Evolutionary conservation across 2,329 filamentous ascomycete species (phyloP), one percentile per base, ranked within the genome.

Genomic region (Phaeophleospora eucalypticola): DNA sequence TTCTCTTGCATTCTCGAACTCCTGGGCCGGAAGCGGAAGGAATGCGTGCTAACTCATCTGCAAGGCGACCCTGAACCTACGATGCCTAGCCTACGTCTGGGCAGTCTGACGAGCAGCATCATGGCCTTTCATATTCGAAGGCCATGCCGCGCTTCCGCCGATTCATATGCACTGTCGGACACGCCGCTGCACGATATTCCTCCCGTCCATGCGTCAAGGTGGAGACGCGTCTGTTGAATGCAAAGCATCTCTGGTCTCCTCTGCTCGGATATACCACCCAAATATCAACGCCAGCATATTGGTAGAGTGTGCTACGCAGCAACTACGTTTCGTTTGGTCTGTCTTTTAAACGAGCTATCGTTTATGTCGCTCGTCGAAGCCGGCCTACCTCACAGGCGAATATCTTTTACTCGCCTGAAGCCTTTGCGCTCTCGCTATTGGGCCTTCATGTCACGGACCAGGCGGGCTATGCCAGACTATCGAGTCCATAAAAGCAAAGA

Each of bases 151-250:
- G 40, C 40, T 42, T 45, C 20, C 35, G 17, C 38, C 36, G 9
- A 45, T 24, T 36, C 40, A 40, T 29, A 24, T 24, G 16, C 16
- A 20, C 21, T 14, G 3, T 40, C 43, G 43, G 43, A 35, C 4
- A 10, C 20, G 7, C 43, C 36, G 36, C 36, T 40, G 43, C 43
- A 45, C 7, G n/a, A n/a, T n/a, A n/a, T n/a, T n/a, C n/a, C n/a
- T n/a, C n/a, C n/a, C n/a, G 24, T 7, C 24, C 24, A 29, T 29
- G 24, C 12, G 24, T 29, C 24, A 12, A 29, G 24, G 24, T 29
- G 24, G 24, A 6, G 24, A 29, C 12, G 24, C 24, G 24, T 12
- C 12, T 29, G 6, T 29, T 12, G 24, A 29, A 29, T 29, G 24
- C 24, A 29, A 29, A 12, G 24, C 24, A 29, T 6, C 24, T 12